Evolutionary conservation across 2,329 filamentous ascomycete species (phyloP), one percentile per base, ranked within the genome.

Genomic region (Botrytis elliptica): DNA sequence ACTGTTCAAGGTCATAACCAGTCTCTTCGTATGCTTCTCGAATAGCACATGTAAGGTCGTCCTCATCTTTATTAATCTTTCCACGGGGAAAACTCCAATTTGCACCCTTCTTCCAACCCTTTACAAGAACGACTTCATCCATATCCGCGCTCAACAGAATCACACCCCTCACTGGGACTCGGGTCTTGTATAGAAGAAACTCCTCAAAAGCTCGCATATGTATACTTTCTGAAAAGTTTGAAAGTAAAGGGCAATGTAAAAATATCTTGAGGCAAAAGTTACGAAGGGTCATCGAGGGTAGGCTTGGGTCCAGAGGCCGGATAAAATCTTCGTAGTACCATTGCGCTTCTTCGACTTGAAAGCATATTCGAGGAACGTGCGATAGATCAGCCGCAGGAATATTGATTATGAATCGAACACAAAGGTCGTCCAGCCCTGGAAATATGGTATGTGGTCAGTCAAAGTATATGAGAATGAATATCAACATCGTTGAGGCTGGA

Each of bases 301-400:
- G 87, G 57, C 88, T 88, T 70, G 94, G 91, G 83, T 98, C 93
- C 76, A 96, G 86, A 57, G 95, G 95, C 66, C 96, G 93, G 82
- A 99, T 94, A 82, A 99, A 99, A 84, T 99, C 96, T 86, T 99
- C 96, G 89, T 99, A 99, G 84, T 97, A 99, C 96, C 96, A 99
- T 90, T 99, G 97, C 79, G 96, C 96, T 84, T 99, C 97, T 84
- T 99, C 96, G 79, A 99, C 93, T 84, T 98, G 95, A 83, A 99
- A 99, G 84, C 95, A 98, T 84, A 99, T 96, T 81, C 96, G 92
- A 81, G 94, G 93, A 74, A 97, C 93, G 3, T 93, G 94, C 77
- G 91, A 90, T 65, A 98, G 89, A 83, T 99, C 96, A 83, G 96
- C 94, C 77, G 93, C 88, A 64, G 97, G 96, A 75, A 98, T 89